Conservation (phyloP, 2,329 filamentous ascomycete species). For the Xylariaceae sp. region DNA sequence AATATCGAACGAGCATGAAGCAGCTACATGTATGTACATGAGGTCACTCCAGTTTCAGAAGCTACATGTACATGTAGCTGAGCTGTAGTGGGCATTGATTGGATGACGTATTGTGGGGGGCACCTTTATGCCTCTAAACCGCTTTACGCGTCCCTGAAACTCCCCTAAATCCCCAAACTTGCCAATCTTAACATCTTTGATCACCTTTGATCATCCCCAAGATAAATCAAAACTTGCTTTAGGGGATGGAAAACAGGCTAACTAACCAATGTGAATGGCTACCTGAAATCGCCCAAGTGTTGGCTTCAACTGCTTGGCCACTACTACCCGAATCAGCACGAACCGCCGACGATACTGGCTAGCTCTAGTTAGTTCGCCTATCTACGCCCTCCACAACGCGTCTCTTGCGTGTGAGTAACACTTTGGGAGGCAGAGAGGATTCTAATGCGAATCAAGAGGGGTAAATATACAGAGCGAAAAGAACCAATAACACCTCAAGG, state of each 20-base stretch:
- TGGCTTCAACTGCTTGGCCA: not conserved
- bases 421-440: not conserved
- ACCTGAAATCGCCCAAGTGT: not conserved
- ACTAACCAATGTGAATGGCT: not conserved
- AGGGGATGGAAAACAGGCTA: not conserved
- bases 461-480: not conserved
- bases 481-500: too few relatives aligned
- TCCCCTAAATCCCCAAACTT: not conserved
- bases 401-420: not conserved
- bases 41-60: slow-evolving; percentile 25
- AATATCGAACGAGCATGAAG: slow-evolving; percentile 15
- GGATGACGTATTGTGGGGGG: slow-evolving; percentile 37
- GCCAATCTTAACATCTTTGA: not conserved
- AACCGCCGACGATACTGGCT: too few relatives aligned
- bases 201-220: not conserved
- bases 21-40: too few relatives aligned
- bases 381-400: too few relatives aligned
- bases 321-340: too few relatives aligned
- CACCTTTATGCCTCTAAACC: slow-evolving; percentile 1
- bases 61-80: too few relatives aligned
- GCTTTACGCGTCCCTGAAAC: not conserved
- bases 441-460: not conserved
- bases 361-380: not conserved
- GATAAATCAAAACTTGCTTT: too few relatives aligned
- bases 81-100: slow-evolving; percentile 13